Evolutionary conservation across 2,329 filamentous ascomycete genomes (phyloP), one percentile per base, ranked within the genome.

Genomic region (Arthrobotrys pseudoclavata): DNA sequence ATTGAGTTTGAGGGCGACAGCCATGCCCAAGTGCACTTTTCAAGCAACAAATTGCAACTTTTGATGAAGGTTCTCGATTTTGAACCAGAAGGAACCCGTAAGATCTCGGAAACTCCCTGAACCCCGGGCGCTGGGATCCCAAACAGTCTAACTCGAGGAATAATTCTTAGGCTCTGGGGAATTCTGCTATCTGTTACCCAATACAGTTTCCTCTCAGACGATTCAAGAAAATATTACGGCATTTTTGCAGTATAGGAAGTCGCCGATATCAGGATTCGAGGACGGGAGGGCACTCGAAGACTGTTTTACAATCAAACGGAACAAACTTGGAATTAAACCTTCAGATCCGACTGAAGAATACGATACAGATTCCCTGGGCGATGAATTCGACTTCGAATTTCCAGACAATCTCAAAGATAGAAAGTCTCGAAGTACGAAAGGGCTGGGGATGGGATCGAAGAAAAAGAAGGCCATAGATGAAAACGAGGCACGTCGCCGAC

Each of bases 1-100:
- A 84, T 94, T 66, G 87, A 87, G 31, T 64, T 69, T 29, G 64
- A 69, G 20, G 29, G 64, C 13, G 10, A 37, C 15, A 18, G 13
- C 10, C 64, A 57, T 34, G 37, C 57, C 45, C 64, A 62, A 82
- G 89, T 6, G 89, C 88, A 34, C 83, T 85, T 42, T 26, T 48
- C 40, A 37, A 74, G 24, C 48, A 75, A 60, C 47, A 79, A 29
- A 47, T 63, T 48, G 7, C 71, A 69, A 13, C 57, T 79, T 7
- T 40, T 76, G 24, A 67, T 76, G 71, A 71, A 26, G 24, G 40
- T 55, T 63, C 55, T 76, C 26, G 55, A 22, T 9, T 71, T 76
- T 37, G 52, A 26, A 22, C 13, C 34, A 3, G 67, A 61, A 29
- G 66, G 61, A 26, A 34, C 24, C 15, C 34, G 71, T 76, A 60